phyloP scores from a whole-genome alignment of 23 red algal species.

The Gracilaria domingensis region DNA sequence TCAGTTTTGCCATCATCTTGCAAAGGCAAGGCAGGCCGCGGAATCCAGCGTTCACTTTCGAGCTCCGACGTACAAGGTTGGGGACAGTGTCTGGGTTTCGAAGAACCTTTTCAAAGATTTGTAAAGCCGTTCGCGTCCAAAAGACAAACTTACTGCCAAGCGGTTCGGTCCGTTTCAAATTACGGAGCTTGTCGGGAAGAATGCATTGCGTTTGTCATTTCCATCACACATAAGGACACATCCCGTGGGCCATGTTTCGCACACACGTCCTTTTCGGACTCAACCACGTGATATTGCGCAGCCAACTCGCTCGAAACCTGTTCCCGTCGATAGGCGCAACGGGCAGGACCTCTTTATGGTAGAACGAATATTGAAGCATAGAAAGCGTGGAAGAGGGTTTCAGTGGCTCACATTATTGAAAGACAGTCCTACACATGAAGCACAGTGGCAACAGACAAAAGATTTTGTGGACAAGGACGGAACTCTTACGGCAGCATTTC shows the following conservation, averaged over 20 bases:
- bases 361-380: too few species aligned
- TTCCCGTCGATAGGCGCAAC: too few species aligned
- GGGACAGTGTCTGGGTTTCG: not conserved
- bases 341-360: too few species aligned
- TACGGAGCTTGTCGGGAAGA: conserved; percentile 19
- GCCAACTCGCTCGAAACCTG: too few species aligned
- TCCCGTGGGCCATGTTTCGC: conserved; percentile 30
- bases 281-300: not conserved
- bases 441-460: too few species aligned
- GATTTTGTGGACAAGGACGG: too few species aligned
- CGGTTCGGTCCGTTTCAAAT: conserved; percentile 15
- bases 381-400: too few species aligned
- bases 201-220: conserved; percentile 38
- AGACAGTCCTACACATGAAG: too few species aligned
- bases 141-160: conserved; percentile 1
- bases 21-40: conserved; percentile 18
- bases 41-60: not conserved
- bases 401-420: too few species aligned
- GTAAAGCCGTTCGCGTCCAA: not conserved
- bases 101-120: not conserved
- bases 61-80: not conserved
- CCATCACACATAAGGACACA: not conserved
- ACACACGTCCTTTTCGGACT: not conserved
- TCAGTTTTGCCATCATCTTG: conserved; percentile 6
- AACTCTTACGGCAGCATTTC: too few species aligned